Evolutionary conservation across 164 flowering plant genomes (phyloP).

Genomic region (Dillenia suffruticosa): DNA sequence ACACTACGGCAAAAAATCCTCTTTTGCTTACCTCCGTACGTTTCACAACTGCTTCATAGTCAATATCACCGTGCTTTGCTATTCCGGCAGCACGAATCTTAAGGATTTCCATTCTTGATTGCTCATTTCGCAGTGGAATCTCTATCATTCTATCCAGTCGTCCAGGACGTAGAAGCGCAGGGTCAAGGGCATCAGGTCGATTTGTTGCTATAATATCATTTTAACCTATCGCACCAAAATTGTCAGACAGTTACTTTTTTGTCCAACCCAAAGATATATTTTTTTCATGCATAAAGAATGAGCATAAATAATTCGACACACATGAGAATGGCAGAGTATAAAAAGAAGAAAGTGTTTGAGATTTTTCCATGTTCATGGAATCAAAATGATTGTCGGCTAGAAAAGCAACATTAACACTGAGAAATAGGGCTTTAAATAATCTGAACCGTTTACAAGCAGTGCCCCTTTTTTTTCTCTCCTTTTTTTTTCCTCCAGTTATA

Average conservation of each 20-base stretch:
- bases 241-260: not conserved
- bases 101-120: slow-evolving; percentile 87
- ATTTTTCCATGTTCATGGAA: too few species aligned
- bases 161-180: slow-evolving; percentile 97
- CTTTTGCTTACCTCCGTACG: slow-evolving; percentile 72
- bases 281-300: too few species aligned
- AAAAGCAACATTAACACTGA: too few species aligned
- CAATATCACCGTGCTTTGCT: slow-evolving; percentile 95
- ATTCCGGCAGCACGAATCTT: slow-evolving; percentile 95
- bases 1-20: too few species aligned
- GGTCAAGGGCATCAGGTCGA: slow-evolving; percentile 93
- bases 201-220: slow-evolving; percentile 98
- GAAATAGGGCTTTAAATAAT: too few species aligned
- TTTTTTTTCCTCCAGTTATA: too few species aligned
- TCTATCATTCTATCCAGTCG: slow-evolving; percentile 91
- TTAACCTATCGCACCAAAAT: slow-evolving; percentile 53
- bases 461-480: too few species aligned
- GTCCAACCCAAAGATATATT: not conserved
- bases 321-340: not conserved
- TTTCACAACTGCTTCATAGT: slow-evolving; percentile 94
- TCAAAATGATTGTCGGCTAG: too few species aligned
- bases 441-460: too few species aligned
- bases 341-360: not conserved
- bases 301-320: not conserved
- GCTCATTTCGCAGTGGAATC: slow-evolving; percentile 91